A percentile compares a stretch with the other conserved stretches of the same genome.
These are phyloP conservation scores for Glycine latifolia DNA, from an alignment of 306 rosid species.

Conservation along the genomic window DNA sequence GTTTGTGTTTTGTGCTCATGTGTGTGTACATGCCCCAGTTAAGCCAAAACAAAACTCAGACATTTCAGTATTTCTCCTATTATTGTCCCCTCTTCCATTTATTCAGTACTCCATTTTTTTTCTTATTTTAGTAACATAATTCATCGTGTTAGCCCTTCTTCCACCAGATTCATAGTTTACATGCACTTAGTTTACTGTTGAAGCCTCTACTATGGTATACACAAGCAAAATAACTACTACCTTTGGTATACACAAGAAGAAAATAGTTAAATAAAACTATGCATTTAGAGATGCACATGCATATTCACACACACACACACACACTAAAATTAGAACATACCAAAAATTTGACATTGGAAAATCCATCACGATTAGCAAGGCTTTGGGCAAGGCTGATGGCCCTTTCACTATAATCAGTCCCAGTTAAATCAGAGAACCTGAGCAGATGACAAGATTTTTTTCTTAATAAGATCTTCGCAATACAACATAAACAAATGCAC, in stretches of 20 bases:
- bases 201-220: neutral
- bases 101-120: too few species aligned
- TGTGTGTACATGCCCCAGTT: too few species aligned
- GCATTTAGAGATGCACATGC: slow-evolving; percentile 32
- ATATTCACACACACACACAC: neutral
- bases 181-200: neutral
- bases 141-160: too few species aligned
- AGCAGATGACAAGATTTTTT: slow-evolving; percentile 33
- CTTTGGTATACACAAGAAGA: slow-evolving; percentile 10
- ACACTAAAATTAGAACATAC: slow-evolving; percentile 50
- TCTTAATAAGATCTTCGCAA: slow-evolving; percentile 26
- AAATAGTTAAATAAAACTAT: slow-evolving; percentile 19
- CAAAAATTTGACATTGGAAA: slow-evolving; percentile 70
- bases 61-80: too few species aligned
- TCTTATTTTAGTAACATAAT: too few species aligned
- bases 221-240: neutral
- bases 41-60: too few species aligned
- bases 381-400: slow-evolving; percentile 85
- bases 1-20: too few species aligned
- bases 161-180: neutral
- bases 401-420: slow-evolving; percentile 92
- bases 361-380: slow-evolving; percentile 87
- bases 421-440: slow-evolving; percentile 96
- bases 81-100: neutral
- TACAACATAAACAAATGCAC: slow-evolving; percentile 29